Percentiles rank a stretch among this genome's conserved stretches.
phyloP scores from a whole-genome alignment of 1,284 basidiomycete genomes.

The Cutaneotrichosporon curvatum region DNA sequence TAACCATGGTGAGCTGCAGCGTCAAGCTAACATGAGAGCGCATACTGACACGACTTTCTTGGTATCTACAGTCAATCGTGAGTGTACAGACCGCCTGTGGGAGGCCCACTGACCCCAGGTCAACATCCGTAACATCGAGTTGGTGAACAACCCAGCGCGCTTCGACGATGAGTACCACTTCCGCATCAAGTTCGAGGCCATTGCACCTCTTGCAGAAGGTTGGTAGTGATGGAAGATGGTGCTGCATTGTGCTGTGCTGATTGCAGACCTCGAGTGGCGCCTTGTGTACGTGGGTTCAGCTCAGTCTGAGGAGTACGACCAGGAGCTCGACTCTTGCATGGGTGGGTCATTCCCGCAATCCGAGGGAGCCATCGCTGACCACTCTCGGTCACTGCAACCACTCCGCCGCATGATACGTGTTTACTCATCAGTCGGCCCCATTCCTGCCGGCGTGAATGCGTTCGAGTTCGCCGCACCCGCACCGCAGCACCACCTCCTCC shows the following conservation, averaged over 20 bases:
- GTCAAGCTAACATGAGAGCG: no score
- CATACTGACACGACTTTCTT: background rate
- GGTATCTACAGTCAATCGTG: conserved; percentile 34
- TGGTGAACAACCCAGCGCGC: conserved; percentile 85
- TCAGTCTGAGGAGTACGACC: conserved; percentile 82
- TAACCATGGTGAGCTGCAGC: conserved; percentile 8
- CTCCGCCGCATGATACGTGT: no score
- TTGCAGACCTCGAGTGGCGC: conserved; percentile 88
- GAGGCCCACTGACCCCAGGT: conserved; percentile 27
- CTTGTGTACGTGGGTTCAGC: conserved; percentile 96
- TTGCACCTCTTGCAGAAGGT: conserved; percentile 86
- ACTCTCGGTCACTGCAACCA: no score
- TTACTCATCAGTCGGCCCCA: conserved; percentile 86
- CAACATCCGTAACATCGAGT: conserved; percentile 54
- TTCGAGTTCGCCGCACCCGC: conserved; percentile 82
- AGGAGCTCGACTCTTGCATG: conserved; percentile 91
- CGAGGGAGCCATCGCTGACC: background rate
- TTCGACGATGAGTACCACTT: conserved; percentile 90
- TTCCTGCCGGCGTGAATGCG: conserved; percentile 88
- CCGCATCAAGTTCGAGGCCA: conserved; percentile 96
- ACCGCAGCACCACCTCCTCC: conserved; percentile 68
- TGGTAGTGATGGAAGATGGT: conserved; percentile 17
- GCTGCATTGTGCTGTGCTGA: background rate
- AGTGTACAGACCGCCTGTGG: conserved; percentile 7
- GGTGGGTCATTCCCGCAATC: conserved; percentile 43